phyloP scores from a whole-genome alignment of 805 yeast genomes.

The Saccharomyces cerevisiae region DNA sequence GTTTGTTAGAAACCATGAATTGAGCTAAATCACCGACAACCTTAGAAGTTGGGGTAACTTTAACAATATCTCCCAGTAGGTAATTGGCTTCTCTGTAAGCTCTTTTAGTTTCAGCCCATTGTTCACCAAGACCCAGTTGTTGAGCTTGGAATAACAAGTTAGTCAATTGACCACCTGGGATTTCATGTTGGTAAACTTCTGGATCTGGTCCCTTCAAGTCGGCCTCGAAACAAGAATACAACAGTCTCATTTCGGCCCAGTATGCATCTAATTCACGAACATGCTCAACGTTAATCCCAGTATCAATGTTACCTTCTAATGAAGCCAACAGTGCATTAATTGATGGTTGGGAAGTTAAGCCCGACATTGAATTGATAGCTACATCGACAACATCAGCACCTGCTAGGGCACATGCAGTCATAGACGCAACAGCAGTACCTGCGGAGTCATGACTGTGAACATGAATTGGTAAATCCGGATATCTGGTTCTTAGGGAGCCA shows the following conservation, averaged over 20 bases:
- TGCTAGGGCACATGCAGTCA: conserved; percentile 87
- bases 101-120: conserved; percentile 93
- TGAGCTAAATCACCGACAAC: conserved; percentile 99
- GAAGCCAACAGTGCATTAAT: conserved; percentile 89
- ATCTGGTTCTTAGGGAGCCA: conserved; percentile 70
- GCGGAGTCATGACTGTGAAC: conserved; percentile 99
- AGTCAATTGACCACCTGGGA: conserved; percentile 99
- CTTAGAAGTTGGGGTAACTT: conserved; percentile 99
- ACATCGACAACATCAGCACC: conserved; percentile 99
- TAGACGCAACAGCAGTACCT: conserved; percentile 97
- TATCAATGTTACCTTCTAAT: conserved; percentile 73
- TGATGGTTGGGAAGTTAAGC: conserved; percentile 97
- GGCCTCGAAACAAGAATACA: conserved; percentile 95
- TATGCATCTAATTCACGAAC: conserved; percentile 84
- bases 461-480: conserved; percentile 93
- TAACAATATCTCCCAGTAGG: conserved; percentile 91
- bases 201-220: conserved; percentile 99
- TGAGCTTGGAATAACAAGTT: conserved; percentile 98
- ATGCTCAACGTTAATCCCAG: conserved; percentile 57
- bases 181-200: conserved; percentile 96
- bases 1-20: conserved; percentile 94
- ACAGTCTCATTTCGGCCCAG: conserved; percentile 98
- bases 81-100: conserved; percentile 88
- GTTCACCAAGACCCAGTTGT: conserved; percentile 94
- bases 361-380: conserved; percentile 95